Conservation (phyloP, 2,329 filamentous ascomycete genomes). For the Myriosclerotinia scirpicola region DNA sequence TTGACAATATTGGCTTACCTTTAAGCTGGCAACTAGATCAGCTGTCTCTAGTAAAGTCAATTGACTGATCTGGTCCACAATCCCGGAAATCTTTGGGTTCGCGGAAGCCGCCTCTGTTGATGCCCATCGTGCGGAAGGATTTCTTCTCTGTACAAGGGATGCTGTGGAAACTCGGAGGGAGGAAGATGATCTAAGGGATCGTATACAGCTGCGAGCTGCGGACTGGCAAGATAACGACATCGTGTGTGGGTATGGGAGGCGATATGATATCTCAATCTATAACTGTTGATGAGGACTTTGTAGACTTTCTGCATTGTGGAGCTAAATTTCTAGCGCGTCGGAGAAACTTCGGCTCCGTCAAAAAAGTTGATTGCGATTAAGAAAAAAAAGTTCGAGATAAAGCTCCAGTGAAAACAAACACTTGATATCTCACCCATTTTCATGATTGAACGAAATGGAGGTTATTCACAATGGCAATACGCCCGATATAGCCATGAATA, state of each 20-base stretch:
- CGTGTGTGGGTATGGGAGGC: conserved; percentile 40
- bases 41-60: conserved; percentile 97
- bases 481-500: conserved; percentile 43
- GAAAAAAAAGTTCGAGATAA: conserved; percentile 27
- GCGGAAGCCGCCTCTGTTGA: conserved; percentile 70
- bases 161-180: conserved; percentile 49
- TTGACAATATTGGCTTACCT: conserved; percentile 60
- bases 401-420: conserved; percentile 5
- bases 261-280: conserved; percentile 21
- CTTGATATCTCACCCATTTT: conserved; percentile 13
- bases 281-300: conserved; percentile 32
- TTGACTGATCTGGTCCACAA: conserved; percentile 98
- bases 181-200: conserved; percentile 55
- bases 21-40: conserved; percentile 89
- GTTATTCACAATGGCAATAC: conserved; percentile 56
- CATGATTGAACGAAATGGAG: conserved; percentile 18
- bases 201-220: conserved; percentile 64
- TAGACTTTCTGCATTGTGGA: conserved; percentile 23
- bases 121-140: conserved; percentile 70
- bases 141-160: conserved; percentile 49
- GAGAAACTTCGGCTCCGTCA: conserved; percentile 12
- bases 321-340: conserved; percentile 27
- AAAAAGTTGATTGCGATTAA: conserved; percentile 23
- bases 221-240: conserved; percentile 65
- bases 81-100: conserved; percentile 89